A percentile compares a stretch with the other conserved stretches of the same genome.
Conservation (phyloP, 345 rosid genomes). For the Salix koriyanagi region DNA sequence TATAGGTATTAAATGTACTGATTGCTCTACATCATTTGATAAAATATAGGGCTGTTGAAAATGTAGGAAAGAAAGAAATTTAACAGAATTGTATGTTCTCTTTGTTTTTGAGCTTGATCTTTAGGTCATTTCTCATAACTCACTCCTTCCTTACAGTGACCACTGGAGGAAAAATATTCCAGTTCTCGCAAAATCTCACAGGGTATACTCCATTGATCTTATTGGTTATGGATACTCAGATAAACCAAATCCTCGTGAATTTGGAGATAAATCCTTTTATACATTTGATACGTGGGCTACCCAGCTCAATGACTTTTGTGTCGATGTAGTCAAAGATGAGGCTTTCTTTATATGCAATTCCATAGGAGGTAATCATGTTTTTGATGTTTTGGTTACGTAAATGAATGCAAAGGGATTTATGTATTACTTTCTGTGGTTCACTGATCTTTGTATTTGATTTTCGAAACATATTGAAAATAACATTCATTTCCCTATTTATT, state of each 20-base stretch:
- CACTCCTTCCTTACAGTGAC: constrained; percentile 40
- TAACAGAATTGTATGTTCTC: not conserved
- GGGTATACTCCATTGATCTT: constrained; percentile 78
- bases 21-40: constrained; percentile 6
- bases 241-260: constrained; percentile 76
- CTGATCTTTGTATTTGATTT: not conserved
- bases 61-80: not conserved
- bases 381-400: not conserved
- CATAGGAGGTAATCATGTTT: constrained; percentile 63
- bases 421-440: not conserved
- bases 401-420: not conserved
- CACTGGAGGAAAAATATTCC: constrained; percentile 89
- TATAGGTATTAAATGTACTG: constrained; percentile 45
- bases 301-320: constrained; percentile 73
- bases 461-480: not conserved
- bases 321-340: constrained; percentile 64
- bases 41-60: too few relatives aligned
- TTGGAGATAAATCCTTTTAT: constrained; percentile 56
- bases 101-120: not conserved
- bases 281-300: constrained; percentile 86
- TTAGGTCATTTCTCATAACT: not conserved
- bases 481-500: too few relatives aligned
- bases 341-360: constrained; percentile 90
- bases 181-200: constrained; percentile 64
- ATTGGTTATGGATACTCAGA: constrained; percentile 90